These are phyloP conservation scores for Apiospora rasikravindrae DNA, from an alignment of 2,329 filamentous ascomycete species.

Conservation along the genomic window DNA sequence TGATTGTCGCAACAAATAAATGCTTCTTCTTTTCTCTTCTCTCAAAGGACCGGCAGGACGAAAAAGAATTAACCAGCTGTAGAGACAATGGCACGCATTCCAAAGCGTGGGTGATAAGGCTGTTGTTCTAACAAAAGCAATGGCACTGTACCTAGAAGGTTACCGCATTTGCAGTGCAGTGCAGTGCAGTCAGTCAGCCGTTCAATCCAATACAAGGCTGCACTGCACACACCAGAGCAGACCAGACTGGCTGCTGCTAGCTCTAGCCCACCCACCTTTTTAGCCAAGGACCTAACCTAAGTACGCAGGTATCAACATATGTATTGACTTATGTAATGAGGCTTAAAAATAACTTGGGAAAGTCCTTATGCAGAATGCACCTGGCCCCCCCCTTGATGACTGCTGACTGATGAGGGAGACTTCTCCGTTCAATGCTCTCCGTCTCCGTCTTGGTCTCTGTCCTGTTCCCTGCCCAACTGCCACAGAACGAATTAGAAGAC, in stretches of 20 bases:
- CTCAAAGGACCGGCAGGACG: neutral
- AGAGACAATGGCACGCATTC: slow-evolving; percentile 14
- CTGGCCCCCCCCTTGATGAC: neutral
- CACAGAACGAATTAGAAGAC: neutral
- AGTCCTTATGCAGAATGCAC: neutral
- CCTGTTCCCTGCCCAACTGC: neutral
- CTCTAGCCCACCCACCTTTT: neutral
- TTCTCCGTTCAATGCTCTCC: neutral
- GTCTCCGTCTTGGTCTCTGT: too few relatives aligned
- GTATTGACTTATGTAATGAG: neutral
- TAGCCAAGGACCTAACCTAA: neutral
- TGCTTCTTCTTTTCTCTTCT: neutral
- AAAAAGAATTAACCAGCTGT: neutral
- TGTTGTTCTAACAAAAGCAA: neutral
- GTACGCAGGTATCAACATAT: too few relatives aligned
- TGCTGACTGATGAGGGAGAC: neutral
- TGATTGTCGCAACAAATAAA: neutral
- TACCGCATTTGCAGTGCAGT: neutral
- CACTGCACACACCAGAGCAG: neutral
- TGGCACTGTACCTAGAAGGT: neutral
- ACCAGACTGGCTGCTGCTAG: neutral
- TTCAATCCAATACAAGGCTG: neutral
- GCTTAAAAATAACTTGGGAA: neutral
- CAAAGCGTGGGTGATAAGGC: slow-evolving; percentile 4
- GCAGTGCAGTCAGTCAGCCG: neutral